phyloP scores from a whole-genome alignment of 192 early-diverging fungal genomes.

The Coemansia sp. region DNA sequence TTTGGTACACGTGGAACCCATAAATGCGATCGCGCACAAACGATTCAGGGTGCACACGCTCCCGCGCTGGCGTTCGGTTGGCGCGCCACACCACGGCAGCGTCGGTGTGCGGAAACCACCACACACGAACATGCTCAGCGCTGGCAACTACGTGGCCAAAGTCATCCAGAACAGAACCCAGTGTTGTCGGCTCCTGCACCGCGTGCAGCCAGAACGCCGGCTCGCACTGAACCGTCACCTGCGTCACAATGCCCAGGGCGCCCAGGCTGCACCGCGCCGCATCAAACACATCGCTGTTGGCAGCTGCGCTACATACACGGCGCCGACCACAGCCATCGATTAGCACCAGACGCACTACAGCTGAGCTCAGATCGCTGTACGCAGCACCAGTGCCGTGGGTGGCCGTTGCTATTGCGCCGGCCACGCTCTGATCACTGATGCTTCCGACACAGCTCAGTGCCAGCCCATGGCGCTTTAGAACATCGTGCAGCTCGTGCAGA shows the following conservation, averaged over 20 bases:
- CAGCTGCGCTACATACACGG: slow-evolving; percentile 54
- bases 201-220: slow-evolving; percentile 65
- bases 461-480: slow-evolving; percentile 57
- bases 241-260: slow-evolving; percentile 66
- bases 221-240: slow-evolving; percentile 67
- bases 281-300: slow-evolving; percentile 59
- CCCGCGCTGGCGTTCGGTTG: slow-evolving; percentile 57
- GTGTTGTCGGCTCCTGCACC: slow-evolving; percentile 60
- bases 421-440: slow-evolving; percentile 73
- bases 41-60: slow-evolving; percentile 15
- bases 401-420: slow-evolving; percentile 71
- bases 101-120: slow-evolving; percentile 79
- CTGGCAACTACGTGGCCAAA: slow-evolving; percentile 57
- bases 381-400: slow-evolving; percentile 70
- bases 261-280: slow-evolving; percentile 70
- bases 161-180: slow-evolving; percentile 58
- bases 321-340: slow-evolving; percentile 57
- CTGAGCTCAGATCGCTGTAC: slow-evolving; percentile 60
- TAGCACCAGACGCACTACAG: slow-evolving; percentile 61
- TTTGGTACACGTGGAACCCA: slow-evolving; percentile 53
- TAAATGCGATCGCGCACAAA: slow-evolving; percentile 29
- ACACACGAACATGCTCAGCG: slow-evolving; percentile 72
- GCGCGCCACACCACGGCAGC: slow-evolving; percentile 67
- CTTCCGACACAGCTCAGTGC: slow-evolving; percentile 70
- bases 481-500: slow-evolving; percentile 60